Evolutionary conservation across 1,139 yeast genomes (phyloP), one percentile per base, ranked within the genome.

Genomic region (Geotrichum candidum): DNA sequence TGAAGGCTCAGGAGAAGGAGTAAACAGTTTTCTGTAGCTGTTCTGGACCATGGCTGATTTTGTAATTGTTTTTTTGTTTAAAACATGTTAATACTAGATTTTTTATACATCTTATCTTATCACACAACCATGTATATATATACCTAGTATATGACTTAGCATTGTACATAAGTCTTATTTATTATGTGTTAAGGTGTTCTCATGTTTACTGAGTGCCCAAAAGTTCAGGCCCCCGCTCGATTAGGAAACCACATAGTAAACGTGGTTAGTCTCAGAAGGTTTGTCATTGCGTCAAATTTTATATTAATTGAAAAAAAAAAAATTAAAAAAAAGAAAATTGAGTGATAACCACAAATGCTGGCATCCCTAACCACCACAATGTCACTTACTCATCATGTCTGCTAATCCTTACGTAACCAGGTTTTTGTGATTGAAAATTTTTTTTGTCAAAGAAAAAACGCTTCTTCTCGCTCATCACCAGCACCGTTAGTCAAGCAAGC

Each of bases 1-100:
- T 70, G 61, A 67, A 66, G 56, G 69, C 68, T 61, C 63, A 59
- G 51, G 63, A 56, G 7, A 55, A 60, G 64, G 52, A 33, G 31
- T 25, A 27, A 23, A 50, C 3, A n/a, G 18, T 15, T 27, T 13
- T 10, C 6, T 50, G 15, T 22, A 23, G 15, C 18, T 50, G 27
- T 13, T 25, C 11, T 50, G n/a, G n/a, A 18, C n/a, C 22, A 18
- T 13, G n/a, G 3, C 48, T 15, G 48, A 9, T 10, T 50, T 50
- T 9, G 13, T 25, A 25, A 23, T 50, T 50, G 18, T 50, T 2
- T 7, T 27, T 50, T 50, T 50, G 23, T 25, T 9, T 22, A n/a
- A 9, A 15, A 9, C 29, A 41, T 41, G 48, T 41, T 41, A 6
- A 41, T 41, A 41, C 6, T 41, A 41, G 48, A 41, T 41, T 41